Base-by-base conservation (phyloP, 805 yeast species). In the Sugiyamaella qingdaonensis region DNA sequence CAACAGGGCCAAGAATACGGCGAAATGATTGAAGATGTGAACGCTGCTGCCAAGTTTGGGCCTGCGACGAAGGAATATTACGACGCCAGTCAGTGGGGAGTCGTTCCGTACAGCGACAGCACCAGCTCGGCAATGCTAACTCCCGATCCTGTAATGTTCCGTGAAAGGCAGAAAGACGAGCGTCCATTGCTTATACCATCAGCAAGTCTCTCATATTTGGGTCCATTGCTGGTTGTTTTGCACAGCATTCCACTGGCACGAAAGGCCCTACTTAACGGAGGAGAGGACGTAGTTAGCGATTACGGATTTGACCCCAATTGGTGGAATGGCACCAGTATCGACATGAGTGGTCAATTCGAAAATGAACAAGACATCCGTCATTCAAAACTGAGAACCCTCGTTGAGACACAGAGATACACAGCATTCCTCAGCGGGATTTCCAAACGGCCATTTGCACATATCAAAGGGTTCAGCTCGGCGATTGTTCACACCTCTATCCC, bases 201-300 rank as follows among this genome's bases (percentile, higher is more conserved):
- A 2, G 21, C 46, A 11, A 54, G 52, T 4, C 54, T 59, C 2
- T 46, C 52, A 2, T 53, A 56, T 16, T 44, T 68, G 4, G 65
- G 64, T 2, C 63, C 68, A 1, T 48, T 65, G 35, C 52, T 68
- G 32, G 54, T 57, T 16, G 58, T 68, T 21, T 45, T 66, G 33
- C 70, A 66, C 44, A 36, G 58, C 5, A 63, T 68, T 31, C 71
- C 72, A 2, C 52, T 64, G 16, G 65, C 64, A n/a, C 55, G 72
- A 13, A 54, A 57, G 9, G 62, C 66, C 1, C 53, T 68, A 9
- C 54, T 67, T 14, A 51, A 59, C 5, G 58, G 53, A 14, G 64
- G 63, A 14, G 51, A 49, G 13, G 59, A 57, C 21, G 14, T 65
- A 3, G 54, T 61, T 9, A 35, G 46, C 1, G 64, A 61, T 49